phyloP scores from a whole-genome alignment of 2,329 filamentous ascomycete species.

The Fusarium xylarioides region DNA sequence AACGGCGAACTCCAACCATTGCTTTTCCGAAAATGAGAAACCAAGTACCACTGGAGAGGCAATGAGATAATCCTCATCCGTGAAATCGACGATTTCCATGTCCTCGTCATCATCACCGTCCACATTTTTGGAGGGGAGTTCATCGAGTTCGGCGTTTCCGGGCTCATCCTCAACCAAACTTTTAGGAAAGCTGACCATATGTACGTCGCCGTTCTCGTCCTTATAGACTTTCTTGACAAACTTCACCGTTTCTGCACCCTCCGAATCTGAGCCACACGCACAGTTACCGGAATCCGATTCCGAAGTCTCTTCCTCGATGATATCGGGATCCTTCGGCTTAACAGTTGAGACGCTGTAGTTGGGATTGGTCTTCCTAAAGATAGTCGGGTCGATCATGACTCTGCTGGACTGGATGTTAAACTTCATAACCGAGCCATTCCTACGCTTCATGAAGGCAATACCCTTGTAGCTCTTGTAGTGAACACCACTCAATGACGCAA shows the following conservation, averaged over 20 bases:
- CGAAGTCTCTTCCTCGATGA: slow-evolving; percentile 60
- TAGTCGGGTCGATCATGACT: slow-evolving; percentile 86
- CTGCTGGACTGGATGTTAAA: slow-evolving; percentile 88
- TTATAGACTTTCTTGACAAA: slow-evolving; percentile 63
- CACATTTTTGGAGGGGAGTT: slow-evolving; percentile 50
- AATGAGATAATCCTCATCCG: slow-evolving; percentile 84
- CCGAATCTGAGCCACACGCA: slow-evolving; percentile 54
- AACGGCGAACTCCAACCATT: slow-evolving; percentile 89
- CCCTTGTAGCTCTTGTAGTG: slow-evolving; percentile 86
- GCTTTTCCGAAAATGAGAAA: slow-evolving; percentile 87
- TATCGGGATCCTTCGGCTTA: slow-evolving; percentile 74
- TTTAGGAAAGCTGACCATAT: slow-evolving; percentile 43
- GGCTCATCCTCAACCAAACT: slow-evolving; percentile 46
- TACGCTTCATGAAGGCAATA: slow-evolving; percentile 85
- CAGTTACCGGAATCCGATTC: slow-evolving; percentile 51
- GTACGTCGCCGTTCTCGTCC: slow-evolving; percentile 52
- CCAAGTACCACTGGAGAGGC: slow-evolving; percentile 86
- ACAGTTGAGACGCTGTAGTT: slow-evolving; percentile 84
- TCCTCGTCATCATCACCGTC: neutral
- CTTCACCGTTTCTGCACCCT: slow-evolving; percentile 53
- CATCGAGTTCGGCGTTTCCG: slow-evolving; percentile 63
- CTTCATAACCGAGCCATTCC: slow-evolving; percentile 70
- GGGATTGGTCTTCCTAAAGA: slow-evolving; percentile 84
- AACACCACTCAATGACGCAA: slow-evolving; percentile 81
- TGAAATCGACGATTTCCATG: slow-evolving; percentile 61